Conservation (phyloP, 495 filamentous ascomycete species). For the Sabuloglossum arenarium region DNA sequence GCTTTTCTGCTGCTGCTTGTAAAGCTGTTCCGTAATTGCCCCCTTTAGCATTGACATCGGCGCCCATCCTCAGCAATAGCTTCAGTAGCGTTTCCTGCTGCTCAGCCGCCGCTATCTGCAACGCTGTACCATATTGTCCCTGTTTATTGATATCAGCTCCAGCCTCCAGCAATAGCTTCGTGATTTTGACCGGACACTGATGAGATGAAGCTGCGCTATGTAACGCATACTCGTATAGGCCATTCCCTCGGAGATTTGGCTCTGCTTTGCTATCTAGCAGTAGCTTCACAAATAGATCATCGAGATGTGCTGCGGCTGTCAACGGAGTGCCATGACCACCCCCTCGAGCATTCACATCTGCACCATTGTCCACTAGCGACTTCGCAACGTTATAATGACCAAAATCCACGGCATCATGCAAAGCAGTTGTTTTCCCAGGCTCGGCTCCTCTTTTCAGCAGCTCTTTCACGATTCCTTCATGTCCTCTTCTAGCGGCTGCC, state of each 20-base stretch:
- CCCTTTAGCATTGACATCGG: neutral
- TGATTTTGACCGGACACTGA: neutral
- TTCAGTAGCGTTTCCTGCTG: neutral
- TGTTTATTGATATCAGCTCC: neutral
- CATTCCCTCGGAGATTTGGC: neutral
- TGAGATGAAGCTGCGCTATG: neutral
- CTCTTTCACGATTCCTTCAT: constrained; percentile 4
- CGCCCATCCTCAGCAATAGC: neutral
- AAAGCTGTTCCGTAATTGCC: neutral
- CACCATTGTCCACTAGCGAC: constrained; percentile 1
- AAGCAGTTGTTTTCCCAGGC: neutral
- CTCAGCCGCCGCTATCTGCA: neutral
- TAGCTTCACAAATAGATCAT: neutral
- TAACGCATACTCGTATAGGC: neutral
- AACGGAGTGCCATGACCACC: neutral
- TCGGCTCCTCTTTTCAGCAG: neutral
- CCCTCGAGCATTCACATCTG: constrained; percentile 1
- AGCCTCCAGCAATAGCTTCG: neutral
- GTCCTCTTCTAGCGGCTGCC: neutral
- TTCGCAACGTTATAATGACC: constrained; percentile 3
- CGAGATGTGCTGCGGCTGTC: neutral
- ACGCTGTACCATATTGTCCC: neutral
- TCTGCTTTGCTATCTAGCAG: neutral
- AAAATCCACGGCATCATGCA: neutral
- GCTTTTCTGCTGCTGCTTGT: constrained; percentile 1